Evolutionary conservation across 768 basidiomycete species (phyloP), one percentile per base, ranked within the genome.

Genomic region (Naganishia onofrii): DNA sequence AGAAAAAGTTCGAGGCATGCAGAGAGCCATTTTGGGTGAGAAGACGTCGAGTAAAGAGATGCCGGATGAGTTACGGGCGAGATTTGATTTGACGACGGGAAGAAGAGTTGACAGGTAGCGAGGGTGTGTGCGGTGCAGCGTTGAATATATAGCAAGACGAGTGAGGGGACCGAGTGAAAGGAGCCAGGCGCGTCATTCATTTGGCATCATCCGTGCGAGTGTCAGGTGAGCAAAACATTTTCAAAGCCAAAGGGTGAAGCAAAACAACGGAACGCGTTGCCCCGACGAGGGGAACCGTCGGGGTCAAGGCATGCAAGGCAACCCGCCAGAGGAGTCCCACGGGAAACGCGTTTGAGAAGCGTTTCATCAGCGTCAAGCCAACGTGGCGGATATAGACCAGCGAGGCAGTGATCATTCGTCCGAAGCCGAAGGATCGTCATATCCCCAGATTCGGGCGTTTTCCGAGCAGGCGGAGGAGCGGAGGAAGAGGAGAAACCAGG

Each of bases 221-320:
- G 34, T 51, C 48, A 51, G 48, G 48, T 51, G 48, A 51, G n/a
- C n/a, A n/a, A 51, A 51, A 51, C 48, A 51, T 51, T 51, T 51
- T 21, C 21, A 23, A 10, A 2, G 7, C 15, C 9, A 17, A 42
- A 42, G 15, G 48, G 48, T 4, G 2, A 21, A 51, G 48, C 23
- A 51, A n/a, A 12, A n/a, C 13, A 51, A 51, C 4, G 48, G 48
- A 51, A 51, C 48, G 23, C 48, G 48, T 51, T 51, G 48, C 48
- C 48, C 48, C 48, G 48, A 42, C n/a, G 48, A 51, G 48, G 48
- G 48, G 48, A 51, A 51, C 48, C 48, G 48, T 51, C 23, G 48
- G 19, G 42, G 42, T 7, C 13, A 2, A 15, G 42, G 13, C 36
- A 36, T n/a, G 34, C 44, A 15, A 46, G 44, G 44, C 44, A 51